Evolutionary conservation across 192 early-diverging fungal species (phyloP), one percentile per base, ranked within the genome.

Genomic region (Rhizoclosmatium globosum): DNA sequence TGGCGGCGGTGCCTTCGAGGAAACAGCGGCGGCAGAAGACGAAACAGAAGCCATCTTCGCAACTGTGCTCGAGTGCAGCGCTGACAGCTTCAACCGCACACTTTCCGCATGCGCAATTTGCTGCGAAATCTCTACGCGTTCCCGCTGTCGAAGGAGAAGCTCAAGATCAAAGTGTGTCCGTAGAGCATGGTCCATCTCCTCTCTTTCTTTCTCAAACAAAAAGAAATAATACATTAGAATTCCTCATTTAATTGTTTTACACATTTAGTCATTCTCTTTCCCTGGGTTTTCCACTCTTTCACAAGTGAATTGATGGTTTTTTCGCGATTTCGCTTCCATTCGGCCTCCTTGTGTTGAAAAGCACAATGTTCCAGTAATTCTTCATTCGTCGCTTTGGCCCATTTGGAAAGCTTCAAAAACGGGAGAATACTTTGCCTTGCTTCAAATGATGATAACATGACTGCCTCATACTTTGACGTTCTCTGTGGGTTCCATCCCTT

Each of bases 101-200:
- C 9, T 64, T 38, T 9, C 17, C 61, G 45, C 47, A 13, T 9
- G 44, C 47, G 31, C 74, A 47, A 62, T 4, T 45, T 62, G 72
- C 19, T 4, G n/a, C 6, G 57, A 7, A 46, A 74, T 31, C 7
- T 31, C 41, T 3, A 44, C 6, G 9, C 74, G 74, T 46, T 76
- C 74, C 21, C 44, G 17, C 48, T 50, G 62, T 3, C 74, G 74
- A 4, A 76, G 60, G 7, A 76, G 64, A 47, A 76, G 31, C 64
- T 76, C 74, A 3, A 76, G 45, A 38, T 76, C 74, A 66, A 76
- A 76, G 23, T 76, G 74, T 47, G 74, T 76, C 21, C 64, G 43
- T 3, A 76, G 23, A 39, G 42, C 64, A 45, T 76, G 74, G 0
- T n/a, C 31, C 6, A 62, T n/a, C 17, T 31, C 11, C 31, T 71